phyloP scores from a whole-genome alignment of 2,329 filamentous ascomycete species.

The Trichophyton schoenleinii region DNA sequence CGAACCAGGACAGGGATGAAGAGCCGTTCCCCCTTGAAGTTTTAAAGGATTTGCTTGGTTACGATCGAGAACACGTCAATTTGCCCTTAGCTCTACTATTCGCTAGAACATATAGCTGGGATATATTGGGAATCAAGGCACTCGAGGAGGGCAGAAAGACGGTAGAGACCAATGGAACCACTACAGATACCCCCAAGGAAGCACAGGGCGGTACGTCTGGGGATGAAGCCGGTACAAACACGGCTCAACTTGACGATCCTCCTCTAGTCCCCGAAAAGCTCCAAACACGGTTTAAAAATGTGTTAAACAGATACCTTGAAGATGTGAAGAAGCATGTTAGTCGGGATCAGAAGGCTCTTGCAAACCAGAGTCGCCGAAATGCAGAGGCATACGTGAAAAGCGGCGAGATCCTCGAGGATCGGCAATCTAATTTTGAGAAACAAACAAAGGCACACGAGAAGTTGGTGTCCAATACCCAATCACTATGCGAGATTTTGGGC shows the following conservation, averaged over 20 bases:
- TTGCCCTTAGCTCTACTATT: constrained; percentile 86
- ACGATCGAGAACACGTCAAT: constrained; percentile 86
- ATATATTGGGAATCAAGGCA: constrained; percentile 70
- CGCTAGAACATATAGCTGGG: constrained; percentile 93
- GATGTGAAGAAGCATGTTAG: constrained; percentile 81
- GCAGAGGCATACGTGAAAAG: constrained; percentile 98
- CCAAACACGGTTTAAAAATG: constrained; percentile 72
- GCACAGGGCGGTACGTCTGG: constrained; percentile 39
- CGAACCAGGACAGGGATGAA: constrained; percentile 52
- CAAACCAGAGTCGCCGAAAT: constrained; percentile 79
- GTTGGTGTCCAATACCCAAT: constrained; percentile 76
- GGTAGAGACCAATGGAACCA: constrained; percentile 66
- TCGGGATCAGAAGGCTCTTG: constrained; percentile 82
- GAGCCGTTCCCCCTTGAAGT: constrained; percentile 96
- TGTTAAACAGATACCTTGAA: constrained; percentile 79
- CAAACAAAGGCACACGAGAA: constrained; percentile 86
- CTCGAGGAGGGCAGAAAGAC: constrained; percentile 68
- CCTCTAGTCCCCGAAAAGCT: constrained; percentile 65
- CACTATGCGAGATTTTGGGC: constrained; percentile 75
- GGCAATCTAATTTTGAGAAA: constrained; percentile 90
- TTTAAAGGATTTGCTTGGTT: constrained; percentile 87
- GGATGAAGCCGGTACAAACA: constrained; percentile 39
- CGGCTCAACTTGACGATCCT: constrained; percentile 47
- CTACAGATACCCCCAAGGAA: constrained; percentile 39
- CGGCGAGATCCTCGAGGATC: constrained; percentile 94